These are phyloP conservation scores for Aspergillus panamensis DNA, from an alignment of 495 filamentous ascomycete genomes.

Conservation along the genomic window DNA sequence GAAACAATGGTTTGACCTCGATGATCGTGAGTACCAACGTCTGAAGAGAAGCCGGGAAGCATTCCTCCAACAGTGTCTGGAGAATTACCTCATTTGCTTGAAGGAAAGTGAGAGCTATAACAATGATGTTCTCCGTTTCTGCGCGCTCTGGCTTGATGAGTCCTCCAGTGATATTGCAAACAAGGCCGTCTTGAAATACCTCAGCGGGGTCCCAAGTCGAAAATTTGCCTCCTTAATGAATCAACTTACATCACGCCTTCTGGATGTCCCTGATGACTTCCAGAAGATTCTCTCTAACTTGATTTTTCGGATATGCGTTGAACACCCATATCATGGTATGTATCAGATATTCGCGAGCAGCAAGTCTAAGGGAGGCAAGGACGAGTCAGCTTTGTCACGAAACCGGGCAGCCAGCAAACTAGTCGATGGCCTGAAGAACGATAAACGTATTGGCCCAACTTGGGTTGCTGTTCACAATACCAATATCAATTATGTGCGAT, in stretches of 20 bases:
- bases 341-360: slow-evolving; percentile 87
- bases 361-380: slow-evolving; percentile 62
- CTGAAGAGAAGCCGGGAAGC: slow-evolving; percentile 69
- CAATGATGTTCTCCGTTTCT: slow-evolving; percentile 89
- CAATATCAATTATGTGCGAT: slow-evolving; percentile 66
- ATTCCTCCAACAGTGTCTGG: slow-evolving; percentile 81
- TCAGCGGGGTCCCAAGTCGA: slow-evolving; percentile 71
- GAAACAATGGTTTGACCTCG: slow-evolving; percentile 84
- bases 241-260: slow-evolving; percentile 85
- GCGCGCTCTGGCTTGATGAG: slow-evolving; percentile 88
- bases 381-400: slow-evolving; percentile 68
- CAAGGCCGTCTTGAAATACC: slow-evolving; percentile 63
- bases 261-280: slow-evolving; percentile 65
- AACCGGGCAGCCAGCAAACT: slow-evolving; percentile 67
- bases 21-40: slow-evolving; percentile 80
- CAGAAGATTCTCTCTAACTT: slow-evolving; percentile 69
- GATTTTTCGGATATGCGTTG: slow-evolving; percentile 74
- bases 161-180: slow-evolving; percentile 70
- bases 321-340: slow-evolving; percentile 95
- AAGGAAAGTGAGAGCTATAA: slow-evolving; percentile 82
- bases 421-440: slow-evolving; percentile 53
- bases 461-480: slow-evolving; percentile 69
- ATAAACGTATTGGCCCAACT: slow-evolving; percentile 42
- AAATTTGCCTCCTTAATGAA: slow-evolving; percentile 96
- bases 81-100: slow-evolving; percentile 88